Base-by-base conservation (phyloP, 208 protist genomes). In the Wallacemonas sp. region DNA sequence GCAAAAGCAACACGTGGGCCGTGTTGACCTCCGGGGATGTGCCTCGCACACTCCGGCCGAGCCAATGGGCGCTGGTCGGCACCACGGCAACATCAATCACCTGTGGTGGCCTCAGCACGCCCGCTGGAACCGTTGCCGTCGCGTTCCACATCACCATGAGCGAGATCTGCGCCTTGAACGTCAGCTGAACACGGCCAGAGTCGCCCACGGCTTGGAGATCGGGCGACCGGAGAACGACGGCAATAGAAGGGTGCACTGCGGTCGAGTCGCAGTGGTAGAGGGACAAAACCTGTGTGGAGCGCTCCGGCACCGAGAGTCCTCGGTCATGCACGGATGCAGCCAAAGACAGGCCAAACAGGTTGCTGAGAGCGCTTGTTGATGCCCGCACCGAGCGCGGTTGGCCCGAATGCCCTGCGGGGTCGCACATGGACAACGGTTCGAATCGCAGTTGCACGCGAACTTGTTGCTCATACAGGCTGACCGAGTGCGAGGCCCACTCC, bases 101-200 rank as follows among this genome's bases (percentile, higher is more conserved):
- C 16, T 33, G 32, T 42, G 26, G 31, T 18, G 16, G 26, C 12
- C n/a, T 4, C 5, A 3, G 52, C 7, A 59, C 10, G 11, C 22
- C 32, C 4, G 7, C 52, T 18, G 52, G 52, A 7, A 59, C 11
- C 26, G 5, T 18, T 0, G 31, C 5, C 11, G 52, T 28, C 1
- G 29, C 31, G 32, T 59, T 59, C 52, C 52, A 59, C 52, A 22
- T 14, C 31, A 59, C 7, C 52, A 59, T 59, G 10, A 59, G 29
- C 25, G 52, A 59, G 4, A 59, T 23, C 7, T n/a, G 26, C 18
- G 52, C 20, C 5, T 18, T 33, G 32, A 59, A 59, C 4, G 52
- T 59, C 3, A 59, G 52, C 31, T 42, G 52, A 4, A 42, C 32
- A 41, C 52, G 48, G 11, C 10, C 23, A 5, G 1, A 10, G 10